These are phyloP conservation scores for Erodium chrysanthum DNA, from an alignment of 441 rosid genomes.

Conservation along the genomic window DNA sequence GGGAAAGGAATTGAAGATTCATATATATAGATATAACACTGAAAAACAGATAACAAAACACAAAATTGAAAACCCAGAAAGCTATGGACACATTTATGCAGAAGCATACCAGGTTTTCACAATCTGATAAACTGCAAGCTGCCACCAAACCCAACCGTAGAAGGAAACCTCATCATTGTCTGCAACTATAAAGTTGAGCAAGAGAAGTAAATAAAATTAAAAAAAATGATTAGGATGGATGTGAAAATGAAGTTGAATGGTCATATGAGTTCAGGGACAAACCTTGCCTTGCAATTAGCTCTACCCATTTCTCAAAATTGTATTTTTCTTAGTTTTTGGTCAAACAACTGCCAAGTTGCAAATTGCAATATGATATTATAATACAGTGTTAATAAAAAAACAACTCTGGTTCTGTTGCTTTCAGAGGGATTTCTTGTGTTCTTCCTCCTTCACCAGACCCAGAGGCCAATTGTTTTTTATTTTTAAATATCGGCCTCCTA, in stretches of 20 bases:
- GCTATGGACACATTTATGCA: background rate
- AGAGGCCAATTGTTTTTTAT: background rate
- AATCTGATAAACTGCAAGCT: background rate
- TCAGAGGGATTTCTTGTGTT: background rate
- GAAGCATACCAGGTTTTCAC: slow-evolving; percentile 1
- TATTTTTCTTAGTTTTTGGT: background rate
- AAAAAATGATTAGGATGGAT: background rate
- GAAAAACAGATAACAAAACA: background rate
- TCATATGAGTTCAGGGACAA: background rate
- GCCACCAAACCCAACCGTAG: background rate
- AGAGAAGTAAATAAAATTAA: no score
- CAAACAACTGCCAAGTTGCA: background rate
- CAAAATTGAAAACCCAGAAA: slow-evolving; percentile 1
- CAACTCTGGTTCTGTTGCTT: background rate
- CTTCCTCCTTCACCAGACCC: no score
- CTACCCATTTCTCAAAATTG: slow-evolving; percentile 3
- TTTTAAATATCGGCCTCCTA: no score
- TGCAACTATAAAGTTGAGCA: background rate
- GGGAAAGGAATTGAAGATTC: background rate
- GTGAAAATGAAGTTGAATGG: background rate
- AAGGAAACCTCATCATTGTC: background rate
- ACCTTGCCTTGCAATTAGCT: background rate
- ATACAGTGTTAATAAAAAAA: background rate
- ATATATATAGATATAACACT: no score
- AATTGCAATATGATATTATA: background rate